Conservation (phyloP, 1,139 yeast species). For the Yamadazyma jaroonii region DNA sequence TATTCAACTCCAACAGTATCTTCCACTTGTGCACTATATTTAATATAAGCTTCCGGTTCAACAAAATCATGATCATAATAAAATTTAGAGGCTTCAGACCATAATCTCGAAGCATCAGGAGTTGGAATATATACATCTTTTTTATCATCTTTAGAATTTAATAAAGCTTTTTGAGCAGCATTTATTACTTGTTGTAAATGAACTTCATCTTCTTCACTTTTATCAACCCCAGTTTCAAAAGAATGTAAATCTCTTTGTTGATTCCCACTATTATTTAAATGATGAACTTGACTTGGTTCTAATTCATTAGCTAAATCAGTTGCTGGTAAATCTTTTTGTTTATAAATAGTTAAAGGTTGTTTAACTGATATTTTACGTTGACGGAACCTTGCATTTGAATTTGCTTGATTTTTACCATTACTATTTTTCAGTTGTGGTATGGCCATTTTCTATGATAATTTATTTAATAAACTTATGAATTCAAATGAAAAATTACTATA, state of each 20-base stretch:
- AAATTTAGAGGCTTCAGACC: conserved; percentile 75
- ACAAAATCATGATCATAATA: conserved; percentile 61
- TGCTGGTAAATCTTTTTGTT: conserved; percentile 78
- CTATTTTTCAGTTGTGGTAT: conserved; percentile 27
- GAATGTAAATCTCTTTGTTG: conserved; percentile 84
- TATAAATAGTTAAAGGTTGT: conserved; percentile 78
- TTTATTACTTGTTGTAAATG: conserved; percentile 89
- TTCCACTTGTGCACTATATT: conserved; percentile 92
- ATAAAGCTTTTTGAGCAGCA: conserved; percentile 65
- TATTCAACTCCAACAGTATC: conserved; percentile 86
- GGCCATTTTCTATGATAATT: conserved; percentile 22
- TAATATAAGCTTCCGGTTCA: conserved; percentile 78
- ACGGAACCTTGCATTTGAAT: conserved; percentile 71
- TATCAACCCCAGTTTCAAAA: conserved; percentile 97
- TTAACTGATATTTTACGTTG: conserved; percentile 90
- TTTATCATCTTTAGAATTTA: conserved; percentile 26
- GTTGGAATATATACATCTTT: conserved; percentile 86
- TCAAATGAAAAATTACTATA: conserved; percentile 1
- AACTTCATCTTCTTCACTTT: conserved; percentile 95
- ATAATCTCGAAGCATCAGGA: conserved; percentile 85
- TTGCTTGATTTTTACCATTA: conserved; percentile 32
- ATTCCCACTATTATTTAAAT: conserved; percentile 37
- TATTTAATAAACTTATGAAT: not conserved
- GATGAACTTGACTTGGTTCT: conserved; percentile 47
- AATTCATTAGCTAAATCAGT: conserved; percentile 50